Evolutionary conservation across 345 rosid genomes (phyloP), one percentile per base, ranked within the genome.

Genomic region (Streptanthus diversifolius): DNA sequence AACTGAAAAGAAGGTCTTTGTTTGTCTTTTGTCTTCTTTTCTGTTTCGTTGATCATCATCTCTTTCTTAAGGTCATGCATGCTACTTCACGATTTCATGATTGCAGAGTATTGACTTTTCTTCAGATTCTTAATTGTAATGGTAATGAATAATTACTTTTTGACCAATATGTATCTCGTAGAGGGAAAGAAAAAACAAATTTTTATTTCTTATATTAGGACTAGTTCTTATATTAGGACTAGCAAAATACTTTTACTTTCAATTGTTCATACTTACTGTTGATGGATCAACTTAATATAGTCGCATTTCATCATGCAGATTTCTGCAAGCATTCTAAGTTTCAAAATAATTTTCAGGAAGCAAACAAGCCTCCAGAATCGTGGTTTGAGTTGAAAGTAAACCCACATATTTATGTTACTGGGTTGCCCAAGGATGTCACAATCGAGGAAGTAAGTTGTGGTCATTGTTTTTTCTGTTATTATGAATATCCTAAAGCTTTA

Each of bases 311-410:
- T 68, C 57, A 22, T 55, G 14, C 29, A 62, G 11, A 3, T 56
- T 53, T 56, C n/a, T 14, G 67, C 66, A n/a, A 70, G 8, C 18
- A 13, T 70, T 48, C 51, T 70, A 64, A 70, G 55, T 64, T 63
- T 49, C 67, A 57, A 56, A 35, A 13, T 45, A 35, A 63, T 69
- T 81, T 78, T 71, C 85, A 91, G 97, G 97, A 93, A 88, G 79
- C 98, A 51, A 91, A 91, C 73, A 85, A 89, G 81, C 88, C 96
- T 66, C 98, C 98, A 1, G 99, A 95, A 73, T 77, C 89, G 68
- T 95, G 99, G 99, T 95, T 95, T 80, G 96, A 95, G 73, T 83
- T 95, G 82, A 95, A 95, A 87, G 87, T 95, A 35, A 95, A 95
- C 80, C 90, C 98, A 1, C 92, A 95, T 86, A 87, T 95, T 41